A percentile compares a stretch with the other conserved stretches of the same genome.
Evolutionary conservation across 208 protist species (phyloP).

Genomic region (Crithidia fasciculata): DNA sequence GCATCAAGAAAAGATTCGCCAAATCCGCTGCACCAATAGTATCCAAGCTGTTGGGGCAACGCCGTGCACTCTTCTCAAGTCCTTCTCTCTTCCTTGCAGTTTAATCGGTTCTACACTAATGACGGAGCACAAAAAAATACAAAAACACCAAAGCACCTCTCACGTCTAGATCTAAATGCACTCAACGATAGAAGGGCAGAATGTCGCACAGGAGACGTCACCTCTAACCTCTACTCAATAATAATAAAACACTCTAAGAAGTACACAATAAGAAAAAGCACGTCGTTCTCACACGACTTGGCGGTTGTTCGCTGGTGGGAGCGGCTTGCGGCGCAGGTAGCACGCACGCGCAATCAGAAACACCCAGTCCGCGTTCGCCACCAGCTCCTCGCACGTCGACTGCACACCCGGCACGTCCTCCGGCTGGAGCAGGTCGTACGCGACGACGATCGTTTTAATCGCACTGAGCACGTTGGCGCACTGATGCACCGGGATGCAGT

Average conservation of each 20-base stretch:
- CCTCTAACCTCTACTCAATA: neutral
- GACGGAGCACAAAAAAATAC: too few relatives aligned
- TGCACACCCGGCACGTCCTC: constrained; percentile 55
- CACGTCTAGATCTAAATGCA: too few relatives aligned
- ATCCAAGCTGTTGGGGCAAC: too few relatives aligned
- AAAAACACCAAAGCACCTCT: too few relatives aligned
- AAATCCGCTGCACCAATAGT: too few relatives aligned
- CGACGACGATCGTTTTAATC: constrained; percentile 85
- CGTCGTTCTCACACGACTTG: constrained; percentile 1
- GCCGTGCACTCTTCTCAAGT: too few relatives aligned
- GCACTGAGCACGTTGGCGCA: constrained; percentile 70
- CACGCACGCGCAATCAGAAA: constrained; percentile 75
- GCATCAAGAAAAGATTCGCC: too few relatives aligned
- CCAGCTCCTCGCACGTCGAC: constrained; percentile 67
- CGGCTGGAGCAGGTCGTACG: constrained; percentile 74
- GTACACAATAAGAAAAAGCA: neutral
- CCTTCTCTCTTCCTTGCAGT: too few relatives aligned
- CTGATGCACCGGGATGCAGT: constrained; percentile 78
- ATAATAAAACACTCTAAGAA: constrained; percentile 5
- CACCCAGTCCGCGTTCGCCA: constrained; percentile 89
- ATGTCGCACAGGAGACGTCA: too few relatives aligned
- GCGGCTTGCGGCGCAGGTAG: constrained; percentile 73
- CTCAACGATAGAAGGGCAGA: too few relatives aligned
- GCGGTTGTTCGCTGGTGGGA: constrained; percentile 74
- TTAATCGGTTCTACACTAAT: too few relatives aligned